Conservation (phyloP, 1,139 yeast genomes). For the Protomyces macrosporus region DNA sequence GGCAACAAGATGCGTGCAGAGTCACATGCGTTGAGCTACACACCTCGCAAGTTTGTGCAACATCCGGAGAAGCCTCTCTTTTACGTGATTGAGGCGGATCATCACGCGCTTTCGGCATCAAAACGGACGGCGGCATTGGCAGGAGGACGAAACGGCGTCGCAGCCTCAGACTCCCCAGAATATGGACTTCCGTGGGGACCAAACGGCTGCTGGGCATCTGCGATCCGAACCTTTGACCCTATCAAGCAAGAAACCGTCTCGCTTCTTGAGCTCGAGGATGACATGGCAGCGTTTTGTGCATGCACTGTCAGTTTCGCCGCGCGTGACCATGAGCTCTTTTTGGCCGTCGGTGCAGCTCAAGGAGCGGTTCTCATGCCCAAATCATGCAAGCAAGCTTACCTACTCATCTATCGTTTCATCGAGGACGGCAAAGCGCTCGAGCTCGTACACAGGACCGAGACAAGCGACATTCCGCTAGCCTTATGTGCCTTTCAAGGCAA, state of each 20-base stretch:
- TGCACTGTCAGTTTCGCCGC: slow-evolving; percentile 41
- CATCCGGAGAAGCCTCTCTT: slow-evolving; percentile 35
- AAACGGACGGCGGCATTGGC: slow-evolving; percentile 20
- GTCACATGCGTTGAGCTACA: slow-evolving; percentile 46
- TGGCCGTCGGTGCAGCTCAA: slow-evolving; percentile 50
- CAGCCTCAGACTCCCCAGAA: slow-evolving; percentile 41
- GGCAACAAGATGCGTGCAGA: slow-evolving; percentile 48
- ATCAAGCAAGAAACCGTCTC: slow-evolving; percentile 42
- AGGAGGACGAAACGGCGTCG: slow-evolving; percentile 33
- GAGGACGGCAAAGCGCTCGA: slow-evolving; percentile 43
- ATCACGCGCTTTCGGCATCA: slow-evolving; percentile 38
- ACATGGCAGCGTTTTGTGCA: slow-evolving; percentile 46
- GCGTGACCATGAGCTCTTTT: slow-evolving; percentile 37
- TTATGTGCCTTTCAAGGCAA: slow-evolving; percentile 56
- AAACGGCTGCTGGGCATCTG: slow-evolving; percentile 47
- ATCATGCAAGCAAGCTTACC: slow-evolving; percentile 38
- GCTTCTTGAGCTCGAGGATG: slow-evolving; percentile 43
- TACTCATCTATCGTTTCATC: slow-evolving; percentile 47
- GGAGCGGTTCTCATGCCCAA: slow-evolving; percentile 44
- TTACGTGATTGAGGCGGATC: slow-evolving; percentile 50
- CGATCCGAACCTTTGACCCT: slow-evolving; percentile 50
- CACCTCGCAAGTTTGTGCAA: slow-evolving; percentile 50
- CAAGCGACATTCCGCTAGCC: slow-evolving; percentile 50
- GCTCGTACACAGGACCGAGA: slow-evolving; percentile 58
- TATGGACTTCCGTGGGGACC: slow-evolving; percentile 42